Base-by-base conservation (phyloP, 352 stramenopile species). In the Globisporangium yorkense region DNA sequence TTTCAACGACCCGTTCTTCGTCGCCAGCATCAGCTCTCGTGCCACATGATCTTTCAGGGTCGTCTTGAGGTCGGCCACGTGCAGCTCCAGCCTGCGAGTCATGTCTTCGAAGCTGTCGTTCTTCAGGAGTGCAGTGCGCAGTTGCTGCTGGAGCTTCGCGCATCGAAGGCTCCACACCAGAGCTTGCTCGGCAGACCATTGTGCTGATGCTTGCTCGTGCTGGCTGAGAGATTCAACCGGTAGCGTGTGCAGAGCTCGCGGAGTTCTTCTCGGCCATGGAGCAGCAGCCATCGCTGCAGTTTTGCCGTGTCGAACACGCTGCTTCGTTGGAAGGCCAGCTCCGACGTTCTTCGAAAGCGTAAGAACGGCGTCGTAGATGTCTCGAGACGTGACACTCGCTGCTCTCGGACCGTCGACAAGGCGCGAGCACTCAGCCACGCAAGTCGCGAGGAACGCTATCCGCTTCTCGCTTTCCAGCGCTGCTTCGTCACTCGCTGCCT, bases 91-190 rank as follows among this genome's bases (percentile, higher is more conserved):
- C 18, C 71, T 59, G 3, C 61, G 52, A 6, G 74, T 61, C 16
- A 67, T 72, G 39, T 83, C 74, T 57, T 84, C 70, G 33, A 88
- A 83, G 2, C 63, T 74, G 13, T 80, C 70, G 47, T 75, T 83
- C 45, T 73, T 71, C 18, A 74, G 47, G 10, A 57, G 70, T 3
- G 62, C 58, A 12, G 63, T 69, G 16, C 63, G 62, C 16, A 88
- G 51, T 7, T 71, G 70, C 33, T 69, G 50, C 51, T 84, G 66
- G 27, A 87, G 51, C 21, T 68, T 77, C 9, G 65, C 61, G 0
- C 51, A 58, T 0, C 73, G 68, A 4, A 75, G 29, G 9, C 61
- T 67, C 68, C 74, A 77, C 33, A 56, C 21, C 37, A 18, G 20
- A 27, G 33, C 6, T 46, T 56, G 9, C 9, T 24, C 35, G 6